Evolutionary conservation across 2,329 filamentous ascomycete species (phyloP), one percentile per base, ranked within the genome.

Genomic region (Xylaria sp.): DNA sequence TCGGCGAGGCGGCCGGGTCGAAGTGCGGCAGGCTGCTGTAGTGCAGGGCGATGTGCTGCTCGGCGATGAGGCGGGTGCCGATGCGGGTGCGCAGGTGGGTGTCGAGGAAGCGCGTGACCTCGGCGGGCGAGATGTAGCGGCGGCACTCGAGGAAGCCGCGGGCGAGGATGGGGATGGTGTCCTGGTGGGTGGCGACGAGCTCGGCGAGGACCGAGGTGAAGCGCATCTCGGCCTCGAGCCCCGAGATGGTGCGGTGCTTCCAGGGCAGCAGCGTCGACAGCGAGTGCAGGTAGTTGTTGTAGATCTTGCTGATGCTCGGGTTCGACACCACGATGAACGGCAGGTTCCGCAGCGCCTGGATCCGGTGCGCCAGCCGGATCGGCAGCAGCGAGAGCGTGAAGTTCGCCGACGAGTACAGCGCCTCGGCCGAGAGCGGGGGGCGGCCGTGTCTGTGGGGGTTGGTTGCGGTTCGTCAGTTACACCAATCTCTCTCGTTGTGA

Each of bases 321-420:
- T 99, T 97, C n/a, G 93, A 92, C 21, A 99, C 94, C 50, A 99
- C 93, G 61, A 99, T 97, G 73, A 93, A 99, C 0, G 94, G 94
- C 7, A 99, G 84, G 70, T 96, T 96, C 60, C 92, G 88, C 17
- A 99, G 80, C 40, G 92, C 91, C 71, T 96, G 90, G 61, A 99
- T 96, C 52, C 94, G 91, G 71, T 95, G 91, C 21, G 94, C 94
- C 21, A 99, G 86, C 37, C 94, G 91, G 45, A 94, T 90, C 13
- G 94, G 94, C 8, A 97, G 86, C 48, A 97, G 89, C 22, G 88
- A 90, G 62, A 97, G 88, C 11, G 94, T 96, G 76, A 97, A 97
- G 76, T 97, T 96, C 59, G 94, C 94, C 1, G 92, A 97, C 37
- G 88, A 86, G 65, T 96, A 86, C 51, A 99, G 84, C 19, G 91